Base-by-base conservation (phyloP, 2,329 filamentous ascomycete genomes). In the Fusarium pseudonygamai region DNA sequence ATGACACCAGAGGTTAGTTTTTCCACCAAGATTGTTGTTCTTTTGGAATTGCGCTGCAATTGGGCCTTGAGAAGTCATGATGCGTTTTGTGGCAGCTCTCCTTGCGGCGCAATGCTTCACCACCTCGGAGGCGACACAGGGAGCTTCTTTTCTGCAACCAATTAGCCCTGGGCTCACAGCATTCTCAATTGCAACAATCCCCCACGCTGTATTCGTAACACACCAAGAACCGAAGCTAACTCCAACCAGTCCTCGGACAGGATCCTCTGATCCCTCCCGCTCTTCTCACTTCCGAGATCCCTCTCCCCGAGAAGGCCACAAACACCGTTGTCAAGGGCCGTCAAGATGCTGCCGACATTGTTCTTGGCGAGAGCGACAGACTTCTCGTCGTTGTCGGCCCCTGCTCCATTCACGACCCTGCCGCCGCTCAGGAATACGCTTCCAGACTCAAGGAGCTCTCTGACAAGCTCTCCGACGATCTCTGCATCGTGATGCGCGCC, bases 401-500 rank as follows among this genome's bases (percentile, higher is more conserved):
- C 60, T 99, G 96, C 88, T 98, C 95, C 34, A 96, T 99, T 81
- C 96, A 99, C 86, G 96, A 99, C 84, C 96, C 96, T 14, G 90
- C 87, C 55, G 91, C 91, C 20, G 96, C 96, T 45, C 87, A 97
- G 77, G 95, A 98, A 83, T 99, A 99, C 87, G 94, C 93, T 81
- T 85, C 88, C 71, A 90, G 92, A 64, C 89, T 99, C 55, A 93
- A 94, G 85, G 85, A 87, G 60, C 86, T 98, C 53, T 90, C 95
- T 68, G 90, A 93, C 74, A 94, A 93, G 87, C 91, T 98, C 71
- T 90, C 91, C 70, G 87, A 91, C 77, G 95, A 98, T 81, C 88
- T 99, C 52, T 92, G 92, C 82, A 93, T 99, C 82, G 92, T 99
- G 80, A 99, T 99, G 96, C 94, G 96, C 78, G 95, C 95, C 80